Evolutionary conservation across 192 early-diverging fungal species (phyloP), one percentile per base, ranked within the genome.

Genomic region (Linnemannia hyalina): DNA sequence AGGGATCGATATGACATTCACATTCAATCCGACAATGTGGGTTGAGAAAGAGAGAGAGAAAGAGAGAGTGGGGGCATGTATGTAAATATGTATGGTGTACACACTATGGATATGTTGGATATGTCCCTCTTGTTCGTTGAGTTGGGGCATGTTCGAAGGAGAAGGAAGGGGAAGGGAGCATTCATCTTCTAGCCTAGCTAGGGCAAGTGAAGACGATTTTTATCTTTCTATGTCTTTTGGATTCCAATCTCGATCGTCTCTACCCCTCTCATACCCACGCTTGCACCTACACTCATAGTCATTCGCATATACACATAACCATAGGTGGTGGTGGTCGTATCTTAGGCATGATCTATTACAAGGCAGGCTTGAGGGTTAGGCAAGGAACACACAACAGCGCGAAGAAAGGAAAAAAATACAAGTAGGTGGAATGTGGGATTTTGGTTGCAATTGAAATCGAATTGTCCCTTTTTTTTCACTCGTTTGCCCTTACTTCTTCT

Each of bases 391-490:
- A 36, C 22, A 55, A 55, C 36, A 49, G 54, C 42, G 23, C 32
- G 22, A 46, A 13, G 41, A 40, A 5, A 63, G 11, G 9, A 75
- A 46, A 44, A 20, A 18, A 0, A 11, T 52, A 18, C 16, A 32
- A 32, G 60, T 32, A 54, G 70, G 55, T 83, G 82, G 82, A 83
- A 83, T 83, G 76, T 83, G 81, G 49, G 75, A 82, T 78, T 79
- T 74, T 80, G 70, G 83, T 80, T 85, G 78, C 78, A 85, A 80
- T 85, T 46, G 78, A 85, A 85, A 85, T 80, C 70, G 47, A 20
- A 44, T 9, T 70, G 73, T 75, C 63, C 73, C 73, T 76, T 82
- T 75, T 82, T 42, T 47, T 47, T 60, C n/a, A 13, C 36, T 36
- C 41, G n/a, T 11, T 74, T 69, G 13, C 4, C 4, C 54, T 16